phyloP scores from a whole-genome alignment of 768 basidiomycete genomes.

The Termitomyces sp. region DNA sequence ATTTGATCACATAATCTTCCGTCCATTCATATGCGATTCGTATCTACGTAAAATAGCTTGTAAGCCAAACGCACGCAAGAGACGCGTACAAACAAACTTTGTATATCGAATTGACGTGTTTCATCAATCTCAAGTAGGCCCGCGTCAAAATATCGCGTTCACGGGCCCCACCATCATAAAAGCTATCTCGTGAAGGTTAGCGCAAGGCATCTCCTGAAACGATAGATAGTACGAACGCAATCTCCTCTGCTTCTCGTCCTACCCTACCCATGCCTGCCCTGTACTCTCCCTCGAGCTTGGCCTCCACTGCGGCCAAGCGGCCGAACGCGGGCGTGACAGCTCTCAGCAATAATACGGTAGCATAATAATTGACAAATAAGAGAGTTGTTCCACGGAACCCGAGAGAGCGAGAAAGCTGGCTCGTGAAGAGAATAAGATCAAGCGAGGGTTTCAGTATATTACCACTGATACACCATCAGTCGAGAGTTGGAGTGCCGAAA shows the following conservation, averaged over 20 bases:
- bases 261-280: slow-evolving; percentile 81
- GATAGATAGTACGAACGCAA: slow-evolving; percentile 55
- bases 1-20: slow-evolving; percentile 96
- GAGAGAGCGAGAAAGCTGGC: slow-evolving; percentile 81
- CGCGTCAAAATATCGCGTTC: slow-evolving; percentile 78
- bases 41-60: slow-evolving; percentile 38
- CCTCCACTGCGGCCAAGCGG: slow-evolving; percentile 80
- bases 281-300: slow-evolving; percentile 87
- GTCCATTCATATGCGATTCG: slow-evolving; percentile 93
- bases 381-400: slow-evolving; percentile 80
- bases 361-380: slow-evolving; percentile 78
- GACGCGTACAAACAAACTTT: slow-evolving; percentile 41
- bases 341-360: slow-evolving; percentile 77
- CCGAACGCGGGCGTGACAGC: slow-evolving; percentile 93
- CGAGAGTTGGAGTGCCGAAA: neutral
- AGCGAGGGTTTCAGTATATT: slow-evolving; percentile 91
- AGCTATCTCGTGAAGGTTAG: slow-evolving; percentile 36
- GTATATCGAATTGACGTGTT: slow-evolving; percentile 89
- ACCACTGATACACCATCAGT: slow-evolving; percentile 44
- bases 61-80: neutral
- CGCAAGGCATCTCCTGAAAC: neutral
- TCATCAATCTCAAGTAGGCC: slow-evolving; percentile 76
- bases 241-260: slow-evolving; percentile 86
- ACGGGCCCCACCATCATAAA: slow-evolving; percentile 83
- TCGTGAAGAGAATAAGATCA: slow-evolving; percentile 88